Conservation (phyloP, 805 yeast genomes). For the Metschnikowia lachancei region DNA sequence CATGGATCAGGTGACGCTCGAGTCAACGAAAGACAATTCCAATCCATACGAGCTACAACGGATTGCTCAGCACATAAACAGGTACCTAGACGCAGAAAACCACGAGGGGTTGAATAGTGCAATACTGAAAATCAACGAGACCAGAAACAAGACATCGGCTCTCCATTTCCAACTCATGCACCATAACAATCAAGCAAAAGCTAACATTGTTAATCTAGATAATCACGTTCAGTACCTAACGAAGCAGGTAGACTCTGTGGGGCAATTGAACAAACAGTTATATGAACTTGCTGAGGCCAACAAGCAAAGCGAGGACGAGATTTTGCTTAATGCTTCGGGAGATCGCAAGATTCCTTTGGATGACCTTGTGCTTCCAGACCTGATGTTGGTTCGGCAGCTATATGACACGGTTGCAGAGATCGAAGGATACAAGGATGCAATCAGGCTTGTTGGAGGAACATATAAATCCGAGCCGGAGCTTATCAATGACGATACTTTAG, state of each 20-base stretch:
- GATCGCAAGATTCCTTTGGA: constrained; percentile 26
- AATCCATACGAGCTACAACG: constrained; percentile 8
- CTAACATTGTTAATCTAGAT: constrained; percentile 32
- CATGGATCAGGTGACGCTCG: constrained; percentile 19
- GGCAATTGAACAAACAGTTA: constrained; percentile 27
- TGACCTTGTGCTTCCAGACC: constrained; percentile 40
- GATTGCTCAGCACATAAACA: constrained; percentile 18
- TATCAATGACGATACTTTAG: constrained; percentile 33
- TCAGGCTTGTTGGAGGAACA: constrained; percentile 54
- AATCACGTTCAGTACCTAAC: constrained; percentile 30
- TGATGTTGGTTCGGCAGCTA: constrained; percentile 49
- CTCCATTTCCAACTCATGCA: constrained; percentile 33
- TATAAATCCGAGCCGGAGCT: constrained; percentile 33
- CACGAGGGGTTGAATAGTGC: constrained; percentile 15
- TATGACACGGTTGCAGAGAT: constrained; percentile 65
- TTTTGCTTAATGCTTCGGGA: constrained; percentile 14
- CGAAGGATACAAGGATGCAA: constrained; percentile 67
- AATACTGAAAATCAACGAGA: constrained; percentile 13
- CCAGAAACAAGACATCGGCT: constrained; percentile 24
- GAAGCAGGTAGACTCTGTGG: constrained; percentile 25
- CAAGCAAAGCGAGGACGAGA: constrained; percentile 17
- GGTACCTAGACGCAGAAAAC: constrained; percentile 15
- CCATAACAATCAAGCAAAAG: constrained; percentile 37
- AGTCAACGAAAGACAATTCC: constrained; percentile 1
- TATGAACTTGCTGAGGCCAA: constrained; percentile 26